Conservation (phyloP, 768 basidiomycete genomes). For the Sporobolomyces phaffii region DNA sequence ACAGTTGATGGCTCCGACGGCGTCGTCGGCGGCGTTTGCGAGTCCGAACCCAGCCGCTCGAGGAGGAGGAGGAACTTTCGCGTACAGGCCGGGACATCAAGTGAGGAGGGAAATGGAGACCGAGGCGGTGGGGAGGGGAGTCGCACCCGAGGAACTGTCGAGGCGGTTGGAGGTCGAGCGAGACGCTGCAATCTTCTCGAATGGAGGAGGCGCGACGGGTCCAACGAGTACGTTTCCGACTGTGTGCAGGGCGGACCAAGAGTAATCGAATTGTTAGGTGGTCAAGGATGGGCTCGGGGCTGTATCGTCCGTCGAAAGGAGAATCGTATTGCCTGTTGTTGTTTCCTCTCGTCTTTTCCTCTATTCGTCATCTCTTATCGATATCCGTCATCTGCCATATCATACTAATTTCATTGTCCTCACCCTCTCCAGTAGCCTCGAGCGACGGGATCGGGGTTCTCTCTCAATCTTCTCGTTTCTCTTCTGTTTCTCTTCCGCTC, state of each 20-base stretch:
- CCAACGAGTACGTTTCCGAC: not conserved
- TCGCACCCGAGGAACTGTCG: not conserved
- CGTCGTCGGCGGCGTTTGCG: not conserved
- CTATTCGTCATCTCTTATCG: not conserved
- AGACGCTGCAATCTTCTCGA: not conserved
- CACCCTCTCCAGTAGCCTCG: too few species aligned
- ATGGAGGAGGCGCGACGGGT: too few species aligned
- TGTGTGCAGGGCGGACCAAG: not conserved
- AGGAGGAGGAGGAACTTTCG: conserved; percentile 2
- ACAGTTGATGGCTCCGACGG: not conserved
- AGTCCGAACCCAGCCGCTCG: not conserved
- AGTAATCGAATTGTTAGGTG: too few species aligned
- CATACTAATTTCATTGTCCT: too few species aligned
- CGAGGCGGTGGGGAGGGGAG: not conserved
- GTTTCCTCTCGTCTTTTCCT: not conserved
- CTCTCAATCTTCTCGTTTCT: too few species aligned
- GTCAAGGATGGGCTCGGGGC: too few species aligned
- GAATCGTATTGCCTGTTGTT: not conserved
- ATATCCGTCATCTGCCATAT: too few species aligned
- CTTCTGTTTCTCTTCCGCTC: too few species aligned
- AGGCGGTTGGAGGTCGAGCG: not conserved
- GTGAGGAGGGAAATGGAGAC: conserved; percentile 4
- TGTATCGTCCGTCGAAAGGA: too few species aligned
- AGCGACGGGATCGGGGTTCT: too few species aligned
- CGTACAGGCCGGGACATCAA: conserved; percentile 8